Evolutionary conservation across 164 flowering plant species (phyloP).

Genomic region (Warburgia ugandensis): DNA sequence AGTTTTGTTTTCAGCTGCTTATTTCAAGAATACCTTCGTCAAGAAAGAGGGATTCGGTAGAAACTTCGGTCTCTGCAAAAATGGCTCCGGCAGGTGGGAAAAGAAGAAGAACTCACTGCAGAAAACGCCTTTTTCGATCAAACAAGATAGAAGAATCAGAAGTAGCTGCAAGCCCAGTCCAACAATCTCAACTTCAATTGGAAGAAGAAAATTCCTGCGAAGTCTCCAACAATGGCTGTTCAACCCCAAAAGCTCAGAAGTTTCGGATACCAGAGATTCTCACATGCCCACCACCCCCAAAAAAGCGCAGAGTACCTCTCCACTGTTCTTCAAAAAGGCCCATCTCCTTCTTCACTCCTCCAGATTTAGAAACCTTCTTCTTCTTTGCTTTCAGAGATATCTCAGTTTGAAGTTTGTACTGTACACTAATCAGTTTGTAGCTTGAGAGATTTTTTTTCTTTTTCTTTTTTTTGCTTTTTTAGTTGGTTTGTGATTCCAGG

Average conservation of each 20-base stretch:
- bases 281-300: conserved; percentile 54
- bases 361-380: conserved; percentile 48
- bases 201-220: background rate
- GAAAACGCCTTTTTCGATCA: background rate
- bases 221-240: conserved; percentile 10
- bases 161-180: background rate
- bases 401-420: conserved; percentile 12
- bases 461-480: background rate
- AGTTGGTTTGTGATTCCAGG: background rate
- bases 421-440: conserved; percentile 6
- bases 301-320: conserved; percentile 26
- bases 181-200: background rate
- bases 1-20: background rate
- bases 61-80: conserved; percentile 1
- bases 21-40: background rate
- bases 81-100: conserved; percentile 7
- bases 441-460: background rate
- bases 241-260: conserved; percentile 37
- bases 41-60: background rate
- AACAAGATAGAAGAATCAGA: background rate
- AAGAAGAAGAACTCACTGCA: conserved; percentile 8
- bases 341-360: conserved; percentile 31
- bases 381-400: conserved; percentile 23
- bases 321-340: conserved; percentile 14
- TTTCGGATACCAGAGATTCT: conserved; percentile 29